These are phyloP conservation scores for Claviceps sp. DNA, from an alignment of 2,329 filamentous ascomycete genomes.

Conservation along the genomic window DNA sequence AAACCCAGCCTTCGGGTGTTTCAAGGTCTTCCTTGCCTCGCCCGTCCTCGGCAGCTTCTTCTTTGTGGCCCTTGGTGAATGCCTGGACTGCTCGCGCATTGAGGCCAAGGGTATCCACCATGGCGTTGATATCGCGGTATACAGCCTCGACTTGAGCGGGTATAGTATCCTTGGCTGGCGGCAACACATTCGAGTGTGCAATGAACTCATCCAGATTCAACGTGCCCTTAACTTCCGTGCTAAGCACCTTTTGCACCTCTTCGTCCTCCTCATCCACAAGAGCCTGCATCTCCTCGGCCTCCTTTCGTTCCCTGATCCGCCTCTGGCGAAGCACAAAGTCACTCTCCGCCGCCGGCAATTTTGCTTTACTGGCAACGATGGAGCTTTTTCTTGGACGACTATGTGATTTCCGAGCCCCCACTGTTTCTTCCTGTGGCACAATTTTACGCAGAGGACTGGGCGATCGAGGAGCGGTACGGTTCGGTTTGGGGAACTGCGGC, in stretches of 20 bases:
- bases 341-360: slow-evolving; percentile 25
- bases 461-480: slow-evolving; percentile 49
- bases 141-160: slow-evolving; percentile 51
- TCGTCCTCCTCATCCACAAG: slow-evolving; percentile 59
- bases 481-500: slow-evolving; percentile 41
- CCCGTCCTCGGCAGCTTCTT: slow-evolving; percentile 36
- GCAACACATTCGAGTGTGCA: slow-evolving; percentile 41
- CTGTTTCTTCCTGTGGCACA: slow-evolving; percentile 37
- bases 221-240: slow-evolving; percentile 46
- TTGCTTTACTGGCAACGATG: slow-evolving; percentile 25
- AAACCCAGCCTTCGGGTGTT: slow-evolving; percentile 52
- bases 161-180: slow-evolving; percentile 41
- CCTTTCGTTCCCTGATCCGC: slow-evolving; percentile 38
- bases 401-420: slow-evolving; percentile 27
- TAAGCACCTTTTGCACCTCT: slow-evolving; percentile 48
- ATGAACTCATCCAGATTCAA: slow-evolving; percentile 54
- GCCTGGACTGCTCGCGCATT: slow-evolving; percentile 57
- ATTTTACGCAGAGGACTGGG: slow-evolving; percentile 56
- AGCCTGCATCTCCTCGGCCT: slow-evolving; percentile 42
- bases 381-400: slow-evolving; percentile 24
- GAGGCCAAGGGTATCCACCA: slow-evolving; percentile 85
- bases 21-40: slow-evolving; percentile 57
- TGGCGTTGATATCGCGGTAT: slow-evolving; percentile 76
- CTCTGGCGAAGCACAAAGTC: slow-evolving; percentile 36
- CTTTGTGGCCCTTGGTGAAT: slow-evolving; percentile 54